Evolutionary conservation across 352 stramenopile genomes (phyloP).

Genomic region (Saprolegnia diclina): DNA sequence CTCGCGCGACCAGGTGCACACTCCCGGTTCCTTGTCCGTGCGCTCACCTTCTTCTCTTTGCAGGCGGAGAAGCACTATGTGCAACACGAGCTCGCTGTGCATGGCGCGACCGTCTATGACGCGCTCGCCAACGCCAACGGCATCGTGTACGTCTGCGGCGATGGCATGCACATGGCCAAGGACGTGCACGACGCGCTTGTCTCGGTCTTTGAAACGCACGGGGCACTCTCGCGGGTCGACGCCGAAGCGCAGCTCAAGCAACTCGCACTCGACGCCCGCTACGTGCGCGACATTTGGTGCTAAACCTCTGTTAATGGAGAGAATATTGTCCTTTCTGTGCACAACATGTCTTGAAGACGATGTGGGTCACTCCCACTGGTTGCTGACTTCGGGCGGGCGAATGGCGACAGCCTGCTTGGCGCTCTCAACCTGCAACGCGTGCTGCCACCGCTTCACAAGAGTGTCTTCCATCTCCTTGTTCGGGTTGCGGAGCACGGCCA

Average conservation of each 20-base stretch:
- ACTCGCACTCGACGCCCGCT: conserved; percentile 65
- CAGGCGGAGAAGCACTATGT: conserved; percentile 90
- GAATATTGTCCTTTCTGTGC: too few relatives aligned
- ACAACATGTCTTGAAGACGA: too few relatives aligned
- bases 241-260: conserved; percentile 54
- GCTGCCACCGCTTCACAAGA: neutral
- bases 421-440: neutral
- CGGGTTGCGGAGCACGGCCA: conserved; percentile 29
- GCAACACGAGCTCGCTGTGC: conserved; percentile 71
- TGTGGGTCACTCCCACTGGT: neutral
- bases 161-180: conserved; percentile 93
- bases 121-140: conserved; percentile 71
- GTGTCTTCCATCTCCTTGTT: conserved; percentile 9
- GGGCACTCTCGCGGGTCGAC: conserved; percentile 42
- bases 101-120: conserved; percentile 58
- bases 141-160: conserved; percentile 93
- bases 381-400: neutral
- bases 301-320: conserved; percentile 1
- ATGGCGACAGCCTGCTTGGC: neutral
- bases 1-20: conserved; percentile 71
- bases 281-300: conserved; percentile 87
- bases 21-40: too few relatives aligned
- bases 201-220: conserved; percentile 69
- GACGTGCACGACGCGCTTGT: conserved; percentile 89
- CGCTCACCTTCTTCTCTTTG: too few relatives aligned